These are phyloP conservation scores for Sodiomyces alkalinus DNA, from an alignment of 2,329 filamentous ascomycete genomes.

Conservation along the genomic window DNA sequence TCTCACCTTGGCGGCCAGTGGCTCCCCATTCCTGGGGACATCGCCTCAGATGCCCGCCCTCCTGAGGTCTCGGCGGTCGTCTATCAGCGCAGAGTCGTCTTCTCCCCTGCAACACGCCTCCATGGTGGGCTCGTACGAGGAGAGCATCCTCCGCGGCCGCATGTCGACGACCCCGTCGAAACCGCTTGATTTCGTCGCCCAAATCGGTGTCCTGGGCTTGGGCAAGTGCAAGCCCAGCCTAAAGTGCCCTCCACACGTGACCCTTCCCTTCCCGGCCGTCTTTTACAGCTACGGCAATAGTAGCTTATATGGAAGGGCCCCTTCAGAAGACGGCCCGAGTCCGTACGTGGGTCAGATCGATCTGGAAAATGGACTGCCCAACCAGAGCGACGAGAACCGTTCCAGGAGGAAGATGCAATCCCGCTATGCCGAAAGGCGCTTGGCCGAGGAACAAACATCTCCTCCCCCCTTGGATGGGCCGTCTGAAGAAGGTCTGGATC, in stretches of 20 bases:
- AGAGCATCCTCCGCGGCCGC: slow-evolving; percentile 82
- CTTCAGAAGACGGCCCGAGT: slow-evolving; percentile 72
- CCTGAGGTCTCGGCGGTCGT: slow-evolving; percentile 47
- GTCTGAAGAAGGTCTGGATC: slow-evolving; percentile 13
- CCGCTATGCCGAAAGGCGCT: slow-evolving; percentile 22
- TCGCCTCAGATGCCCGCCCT: slow-evolving; percentile 35
- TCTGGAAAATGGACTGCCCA: slow-evolving; percentile 62
- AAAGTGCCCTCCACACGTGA: slow-evolving; percentile 79
- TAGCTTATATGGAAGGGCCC: slow-evolving; percentile 39
- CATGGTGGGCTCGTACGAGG: slow-evolving; percentile 96
- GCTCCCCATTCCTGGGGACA: slow-evolving; percentile 19
- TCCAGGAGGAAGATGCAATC: slow-evolving; percentile 32
- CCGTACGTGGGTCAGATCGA: slow-evolving; percentile 93
- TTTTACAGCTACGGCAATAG: slow-evolving; percentile 84
- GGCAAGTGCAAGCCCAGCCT: slow-evolving; percentile 79
- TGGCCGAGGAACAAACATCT: slow-evolving; percentile 13
- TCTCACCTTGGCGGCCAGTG: slow-evolving; percentile 43
- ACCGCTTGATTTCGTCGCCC: slow-evolving; percentile 81
- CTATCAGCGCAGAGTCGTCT: slow-evolving; percentile 57
- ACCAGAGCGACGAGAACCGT: slow-evolving; percentile 29
- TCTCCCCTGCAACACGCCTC: slow-evolving; percentile 78
- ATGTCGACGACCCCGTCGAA: slow-evolving; percentile 96
- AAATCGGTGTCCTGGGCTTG: slow-evolving; percentile 83
- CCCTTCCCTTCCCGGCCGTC: slow-evolving; percentile 79
- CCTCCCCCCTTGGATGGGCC: too few relatives aligned